A percentile compares a stretch with the other conserved stretches of the same genome.
phyloP scores from a whole-genome alignment of 768 basidiomycete genomes.

The Amanita subjunquillea region DNA sequence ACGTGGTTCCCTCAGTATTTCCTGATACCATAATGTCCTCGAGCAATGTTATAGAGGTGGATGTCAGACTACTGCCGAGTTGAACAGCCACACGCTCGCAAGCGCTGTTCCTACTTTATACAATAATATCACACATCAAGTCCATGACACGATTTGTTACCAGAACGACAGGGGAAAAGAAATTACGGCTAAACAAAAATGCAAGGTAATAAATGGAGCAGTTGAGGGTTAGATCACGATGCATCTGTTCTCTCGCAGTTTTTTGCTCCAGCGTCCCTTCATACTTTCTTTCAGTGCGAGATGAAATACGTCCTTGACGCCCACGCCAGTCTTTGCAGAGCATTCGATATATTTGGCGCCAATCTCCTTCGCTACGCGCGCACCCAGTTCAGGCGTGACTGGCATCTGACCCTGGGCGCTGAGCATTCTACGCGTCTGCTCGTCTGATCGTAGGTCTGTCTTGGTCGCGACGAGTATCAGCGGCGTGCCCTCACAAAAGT shows the following conservation, averaged over 20 bases:
- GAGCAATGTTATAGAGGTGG: too few species aligned
- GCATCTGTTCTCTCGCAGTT: slow-evolving; percentile 61
- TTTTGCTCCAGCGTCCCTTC: slow-evolving; percentile 69
- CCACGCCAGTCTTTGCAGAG: slow-evolving; percentile 83
- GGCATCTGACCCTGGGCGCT: slow-evolving; percentile 82
- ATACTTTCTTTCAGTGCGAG: slow-evolving; percentile 85
- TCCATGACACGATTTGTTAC: background rate
- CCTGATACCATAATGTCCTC: slow-evolving; percentile 17
- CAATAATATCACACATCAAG: too few species aligned
- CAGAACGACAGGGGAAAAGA: background rate
- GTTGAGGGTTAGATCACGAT: slow-evolving; percentile 35
- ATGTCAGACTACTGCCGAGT: too few species aligned
- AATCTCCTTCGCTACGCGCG: slow-evolving; percentile 81
- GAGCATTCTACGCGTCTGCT: slow-evolving; percentile 79
- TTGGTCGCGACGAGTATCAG: slow-evolving; percentile 91
- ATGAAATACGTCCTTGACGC: slow-evolving; percentile 88
- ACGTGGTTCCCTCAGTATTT: slow-evolving; percentile 55
- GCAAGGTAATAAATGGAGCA: slow-evolving; percentile 1
- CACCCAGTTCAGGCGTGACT: slow-evolving; percentile 75
- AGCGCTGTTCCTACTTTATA: too few species aligned
- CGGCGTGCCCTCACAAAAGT: slow-evolving; percentile 86
- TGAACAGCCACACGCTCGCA: too few species aligned
- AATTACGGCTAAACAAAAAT: slow-evolving; percentile 4
- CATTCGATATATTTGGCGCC: slow-evolving; percentile 93
- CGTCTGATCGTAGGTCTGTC: slow-evolving; percentile 81